Percentiles rank a stretch among this genome's conserved stretches.
Conservation (phyloP, 106 monocot species). For the Dendrobium officinale region DNA sequence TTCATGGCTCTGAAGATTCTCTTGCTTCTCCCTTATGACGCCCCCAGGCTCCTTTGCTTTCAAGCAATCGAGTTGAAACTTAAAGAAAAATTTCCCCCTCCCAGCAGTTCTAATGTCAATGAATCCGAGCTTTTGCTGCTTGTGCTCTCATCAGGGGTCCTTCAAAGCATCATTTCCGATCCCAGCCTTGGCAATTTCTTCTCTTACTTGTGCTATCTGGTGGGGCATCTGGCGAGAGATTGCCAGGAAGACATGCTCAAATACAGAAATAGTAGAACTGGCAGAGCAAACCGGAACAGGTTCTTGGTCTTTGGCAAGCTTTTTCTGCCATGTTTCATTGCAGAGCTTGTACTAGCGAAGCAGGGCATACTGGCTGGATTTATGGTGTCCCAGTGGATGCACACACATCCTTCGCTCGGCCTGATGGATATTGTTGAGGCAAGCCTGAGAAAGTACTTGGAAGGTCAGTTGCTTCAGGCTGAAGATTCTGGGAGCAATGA, state of each 20-base stretch:
- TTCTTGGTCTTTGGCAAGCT: slow-evolving; percentile 31
- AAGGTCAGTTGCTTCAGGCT: slow-evolving; percentile 25
- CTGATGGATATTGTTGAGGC: slow-evolving; percentile 49
- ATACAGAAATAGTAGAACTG: slow-evolving; percentile 8
- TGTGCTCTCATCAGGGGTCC: slow-evolving; percentile 47
- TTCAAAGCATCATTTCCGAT: slow-evolving; percentile 26
- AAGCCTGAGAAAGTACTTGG: slow-evolving; percentile 60
- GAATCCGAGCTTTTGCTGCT: slow-evolving; percentile 51
- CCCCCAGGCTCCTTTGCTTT: slow-evolving; percentile 33
- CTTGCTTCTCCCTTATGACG: slow-evolving; percentile 57
- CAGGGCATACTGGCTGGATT: slow-evolving; percentile 65
- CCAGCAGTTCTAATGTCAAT: slow-evolving; percentile 9
- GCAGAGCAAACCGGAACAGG: slow-evolving; percentile 1
- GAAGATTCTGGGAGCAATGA: slow-evolving; percentile 10
- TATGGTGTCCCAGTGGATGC: slow-evolving; percentile 77
- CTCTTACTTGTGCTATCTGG: slow-evolving; percentile 59
- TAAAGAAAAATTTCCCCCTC: slow-evolving; percentile 25
- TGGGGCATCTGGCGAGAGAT: slow-evolving; percentile 47
- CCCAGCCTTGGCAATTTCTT: slow-evolving; percentile 36
- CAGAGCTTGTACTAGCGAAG: slow-evolving; percentile 55
- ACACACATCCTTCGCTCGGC: slow-evolving; percentile 46
- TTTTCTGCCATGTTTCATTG: slow-evolving; percentile 71
- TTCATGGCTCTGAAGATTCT: slow-evolving; percentile 56
- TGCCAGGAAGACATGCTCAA: slow-evolving; percentile 45
- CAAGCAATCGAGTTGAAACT: slow-evolving; percentile 37